These are phyloP conservation scores for Xylaria sp. DNA, from an alignment of 2,329 filamentous ascomycete genomes.

Conservation along the genomic window DNA sequence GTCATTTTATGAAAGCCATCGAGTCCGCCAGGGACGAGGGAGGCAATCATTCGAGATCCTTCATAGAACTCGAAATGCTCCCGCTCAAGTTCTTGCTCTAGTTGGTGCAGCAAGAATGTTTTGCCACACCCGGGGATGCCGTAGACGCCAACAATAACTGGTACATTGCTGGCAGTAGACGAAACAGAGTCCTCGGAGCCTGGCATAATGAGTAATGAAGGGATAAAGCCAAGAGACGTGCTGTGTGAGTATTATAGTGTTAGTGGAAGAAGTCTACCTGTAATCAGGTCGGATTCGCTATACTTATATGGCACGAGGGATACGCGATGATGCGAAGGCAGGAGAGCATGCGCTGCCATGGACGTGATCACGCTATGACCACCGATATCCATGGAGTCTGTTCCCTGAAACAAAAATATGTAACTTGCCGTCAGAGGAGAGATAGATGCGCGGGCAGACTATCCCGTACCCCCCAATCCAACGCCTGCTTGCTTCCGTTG, in stretches of 20 bases:
- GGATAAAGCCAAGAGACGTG: neutral
- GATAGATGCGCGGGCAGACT: too few species aligned
- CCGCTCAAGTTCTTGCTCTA: constrained; percentile 50
- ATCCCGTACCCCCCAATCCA: too few species aligned
- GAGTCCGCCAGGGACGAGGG: constrained; percentile 59
- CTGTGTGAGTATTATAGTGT: neutral
- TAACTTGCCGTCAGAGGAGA: too few species aligned
- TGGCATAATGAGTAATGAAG: neutral
- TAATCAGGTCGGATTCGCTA: neutral
- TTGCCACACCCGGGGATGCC: constrained; percentile 43
- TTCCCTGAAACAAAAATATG: too few species aligned
- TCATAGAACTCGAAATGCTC: constrained; percentile 61
- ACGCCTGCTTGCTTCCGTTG: too few species aligned
- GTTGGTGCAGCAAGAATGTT: constrained; percentile 49
- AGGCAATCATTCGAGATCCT: constrained; percentile 61
- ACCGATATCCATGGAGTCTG: neutral
- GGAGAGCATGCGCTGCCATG: neutral
- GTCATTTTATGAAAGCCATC: constrained; percentile 57
- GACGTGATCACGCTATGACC: neutral
- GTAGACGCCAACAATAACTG: constrained; percentile 41
- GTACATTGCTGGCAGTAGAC: constrained; percentile 1
- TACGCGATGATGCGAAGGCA: neutral
- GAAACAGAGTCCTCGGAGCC: neutral
- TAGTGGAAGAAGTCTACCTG: neutral
- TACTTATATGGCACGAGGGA: neutral